A percentile compares a stretch with the other conserved stretches of the same genome.
Evolutionary conservation across 805 yeast species (phyloP).

Genomic region (Candida broadrunensis): DNA sequence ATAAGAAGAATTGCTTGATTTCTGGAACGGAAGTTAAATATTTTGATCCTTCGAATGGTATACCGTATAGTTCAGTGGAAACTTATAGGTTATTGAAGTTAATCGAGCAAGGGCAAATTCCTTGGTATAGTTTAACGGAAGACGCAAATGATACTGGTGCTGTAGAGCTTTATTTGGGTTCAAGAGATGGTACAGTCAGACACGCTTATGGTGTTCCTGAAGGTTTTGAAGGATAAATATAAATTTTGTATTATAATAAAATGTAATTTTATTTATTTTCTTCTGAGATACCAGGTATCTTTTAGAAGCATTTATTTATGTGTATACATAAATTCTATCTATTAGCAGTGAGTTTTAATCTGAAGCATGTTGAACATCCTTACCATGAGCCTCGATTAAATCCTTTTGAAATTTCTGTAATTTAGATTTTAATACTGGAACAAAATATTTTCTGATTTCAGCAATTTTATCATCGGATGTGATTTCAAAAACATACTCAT

Average conservation of each 20-base stretch:
- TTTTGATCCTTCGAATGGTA: constrained; percentile 83
- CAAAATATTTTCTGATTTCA: constrained; percentile 44
- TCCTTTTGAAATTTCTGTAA: constrained; percentile 62
- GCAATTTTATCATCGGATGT: constrained; percentile 34
- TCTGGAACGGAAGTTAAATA: constrained; percentile 79
- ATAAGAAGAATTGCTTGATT: constrained; percentile 65
- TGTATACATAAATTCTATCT: not conserved
- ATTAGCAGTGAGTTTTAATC: constrained; percentile 5
- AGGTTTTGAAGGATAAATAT: constrained; percentile 54
- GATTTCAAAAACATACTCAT: constrained; percentile 54
- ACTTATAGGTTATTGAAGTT: constrained; percentile 64
- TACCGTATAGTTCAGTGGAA: constrained; percentile 81
- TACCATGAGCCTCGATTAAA: constrained; percentile 58
- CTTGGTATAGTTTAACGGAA: constrained; percentile 50
- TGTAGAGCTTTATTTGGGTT: constrained; percentile 39
- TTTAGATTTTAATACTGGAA: constrained; percentile 49
- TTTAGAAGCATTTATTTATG: not conserved
- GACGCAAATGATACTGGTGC: constrained; percentile 54
- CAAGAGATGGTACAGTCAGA: constrained; percentile 51
- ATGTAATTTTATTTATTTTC: too few relatives aligned
- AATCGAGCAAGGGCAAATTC: constrained; percentile 45
- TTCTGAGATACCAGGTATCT: too few relatives aligned
- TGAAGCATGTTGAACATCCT: constrained; percentile 57
- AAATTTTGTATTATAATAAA: too few relatives aligned
- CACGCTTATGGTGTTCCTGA: constrained; percentile 89